Evolutionary conservation across 306 rosid genomes (phyloP), one percentile per base, ranked within the genome.

Genomic region (Crataegus laevigata): DNA sequence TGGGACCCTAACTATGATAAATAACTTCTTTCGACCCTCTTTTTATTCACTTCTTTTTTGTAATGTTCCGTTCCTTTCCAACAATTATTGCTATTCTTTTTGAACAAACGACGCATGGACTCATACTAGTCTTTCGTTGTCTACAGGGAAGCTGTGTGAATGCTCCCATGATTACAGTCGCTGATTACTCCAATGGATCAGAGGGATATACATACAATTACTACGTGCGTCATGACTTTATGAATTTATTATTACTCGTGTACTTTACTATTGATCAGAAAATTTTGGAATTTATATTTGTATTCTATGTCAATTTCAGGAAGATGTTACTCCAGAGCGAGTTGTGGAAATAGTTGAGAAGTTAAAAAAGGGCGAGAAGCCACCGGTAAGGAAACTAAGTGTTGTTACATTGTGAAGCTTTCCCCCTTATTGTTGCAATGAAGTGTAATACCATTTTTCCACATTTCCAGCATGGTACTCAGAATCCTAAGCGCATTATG

Each of bases 101-200:
- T 82, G 29, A 68, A 32, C 68, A 34, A 54, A 2, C 32, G 64
- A 36, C 24, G 72, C 57, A 75, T 68, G 38, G 26, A 66, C 59
- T 51, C 57, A 80, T 61, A 25, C 71, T 66, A 80, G 54, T 50
- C 66, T 24, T 78, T 83, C 72, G 57, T 80, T 45, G 79, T 73
- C 66, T 84, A 84, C 89, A 96, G 99, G 99, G 99, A 71, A 90
- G 89, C 80, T 96, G 98, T 73, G 99, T 96, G 72, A 96, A 96
- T 75, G 99, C 98, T 66, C 98, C 99, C 43, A 96, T 96, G 99
- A 90, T 96, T 72, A 96, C 99, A 11, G 99, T 96, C 45, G 99
- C 98, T 38, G 99, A 96, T 80, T 96, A 96, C 83, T 96, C 99
- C 19, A 92, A 88, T 58, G 99, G 98, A 80, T 96, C 96, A 0